A percentile compares a stretch with the other conserved stretches of the same genome.
Evolutionary conservation across 2,329 filamentous ascomycete species (phyloP).

Genomic region (Diaporthe destruens): DNA sequence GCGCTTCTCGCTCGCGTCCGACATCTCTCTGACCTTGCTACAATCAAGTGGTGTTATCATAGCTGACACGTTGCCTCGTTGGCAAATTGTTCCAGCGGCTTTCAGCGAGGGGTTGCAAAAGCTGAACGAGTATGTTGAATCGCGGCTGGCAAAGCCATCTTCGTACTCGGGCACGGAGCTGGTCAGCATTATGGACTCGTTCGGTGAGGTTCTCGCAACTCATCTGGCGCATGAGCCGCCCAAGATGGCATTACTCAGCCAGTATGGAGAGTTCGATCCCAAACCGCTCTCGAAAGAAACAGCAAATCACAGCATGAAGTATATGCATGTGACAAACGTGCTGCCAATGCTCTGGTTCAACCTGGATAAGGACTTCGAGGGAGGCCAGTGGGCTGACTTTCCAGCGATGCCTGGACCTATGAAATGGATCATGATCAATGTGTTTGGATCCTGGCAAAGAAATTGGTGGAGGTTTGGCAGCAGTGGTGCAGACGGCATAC

Average conservation of each 20-base stretch:
- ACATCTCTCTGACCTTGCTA: no score
- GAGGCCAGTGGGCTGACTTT: constrained; percentile 1
- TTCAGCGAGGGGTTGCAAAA: constrained; percentile 5
- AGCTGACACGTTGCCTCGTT: not conserved
- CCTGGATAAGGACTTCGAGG: constrained; percentile 25
- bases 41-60: no score
- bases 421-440: constrained; percentile 26
- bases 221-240: constrained; percentile 27
- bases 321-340: constrained; percentile 27
- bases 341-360: constrained; percentile 19
- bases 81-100: not conserved
- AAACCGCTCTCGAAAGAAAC: constrained; percentile 15
- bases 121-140: constrained; percentile 6
- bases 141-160: not conserved
- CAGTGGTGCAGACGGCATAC: constrained; percentile 19
- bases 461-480: constrained; percentile 25
- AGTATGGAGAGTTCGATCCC: constrained; percentile 7
- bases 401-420: constrained; percentile 1
- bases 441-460: constrained; percentile 1
- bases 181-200: not conserved
- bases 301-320: constrained; percentile 20
- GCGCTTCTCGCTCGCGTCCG: no score
- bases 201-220: constrained; percentile 1
- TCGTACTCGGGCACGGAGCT: not conserved
- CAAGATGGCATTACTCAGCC: constrained; percentile 29